Evolutionary conservation across 495 filamentous ascomycete species (phyloP).

Genomic region (Schizothecium vesticola): DNA sequence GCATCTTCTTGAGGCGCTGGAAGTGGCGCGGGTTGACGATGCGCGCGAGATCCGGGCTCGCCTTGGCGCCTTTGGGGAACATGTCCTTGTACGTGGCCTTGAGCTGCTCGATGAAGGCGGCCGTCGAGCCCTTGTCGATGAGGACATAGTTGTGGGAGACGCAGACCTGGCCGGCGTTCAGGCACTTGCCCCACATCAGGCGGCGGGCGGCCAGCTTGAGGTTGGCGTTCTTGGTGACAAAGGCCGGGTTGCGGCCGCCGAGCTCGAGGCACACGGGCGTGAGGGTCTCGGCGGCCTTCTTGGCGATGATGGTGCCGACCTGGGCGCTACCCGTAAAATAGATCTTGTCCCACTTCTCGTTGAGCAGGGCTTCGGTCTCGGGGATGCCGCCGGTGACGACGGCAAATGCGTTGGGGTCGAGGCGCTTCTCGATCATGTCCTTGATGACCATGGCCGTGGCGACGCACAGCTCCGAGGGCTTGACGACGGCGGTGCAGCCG

Average conservation of each 20-base stretch:
- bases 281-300: conserved; percentile 85
- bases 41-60: conserved; percentile 65
- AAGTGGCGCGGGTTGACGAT: conserved; percentile 78
- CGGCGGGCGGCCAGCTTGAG: conserved; percentile 74
- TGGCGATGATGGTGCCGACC: conserved; percentile 82
- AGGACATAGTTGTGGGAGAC: conserved; percentile 84
- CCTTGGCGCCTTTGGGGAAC: conserved; percentile 75
- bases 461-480: conserved; percentile 80
- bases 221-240: conserved; percentile 77
- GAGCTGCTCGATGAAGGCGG: conserved; percentile 68
- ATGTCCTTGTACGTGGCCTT: conserved; percentile 68
- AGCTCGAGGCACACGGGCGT: conserved; percentile 87
- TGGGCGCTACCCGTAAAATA: conserved; percentile 80
- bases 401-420: conserved; percentile 73
- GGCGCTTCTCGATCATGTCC: conserved; percentile 62
- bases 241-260: conserved; percentile 85
- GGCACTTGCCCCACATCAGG: conserved; percentile 78
- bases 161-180: conserved; percentile 86
- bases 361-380: conserved; percentile 75
- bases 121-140: conserved; percentile 67
- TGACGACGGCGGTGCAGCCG: conserved; percentile 82
- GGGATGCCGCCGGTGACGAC: conserved; percentile 75
- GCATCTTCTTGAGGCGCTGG: conserved; percentile 78
- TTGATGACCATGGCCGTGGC: conserved; percentile 71
- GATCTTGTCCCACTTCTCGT: conserved; percentile 95